Conservation (phyloP, 2,329 filamentous ascomycete genomes). For the Boeremia exigua region DNA sequence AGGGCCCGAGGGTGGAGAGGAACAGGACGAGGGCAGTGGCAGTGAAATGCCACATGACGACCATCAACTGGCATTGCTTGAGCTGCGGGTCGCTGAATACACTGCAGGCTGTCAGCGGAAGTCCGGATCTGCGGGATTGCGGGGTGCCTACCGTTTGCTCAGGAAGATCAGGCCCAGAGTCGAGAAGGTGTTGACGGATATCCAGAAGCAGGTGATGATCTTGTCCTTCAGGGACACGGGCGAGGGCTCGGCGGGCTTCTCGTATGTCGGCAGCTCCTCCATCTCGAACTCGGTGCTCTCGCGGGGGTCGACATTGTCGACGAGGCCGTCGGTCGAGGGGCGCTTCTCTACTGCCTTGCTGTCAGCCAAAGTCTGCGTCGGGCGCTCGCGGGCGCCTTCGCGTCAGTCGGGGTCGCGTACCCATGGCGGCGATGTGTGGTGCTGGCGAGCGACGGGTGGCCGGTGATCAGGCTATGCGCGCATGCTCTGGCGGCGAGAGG, state of each 20-base stretch:
- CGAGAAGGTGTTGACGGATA: slow-evolving; percentile 52
- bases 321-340: slow-evolving; percentile 47
- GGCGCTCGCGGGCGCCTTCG: neutral
- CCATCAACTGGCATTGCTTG: slow-evolving; percentile 53
- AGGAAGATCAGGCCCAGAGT: slow-evolving; percentile 54
- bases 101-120: slow-evolving; percentile 40
- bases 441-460: slow-evolving; percentile 29
- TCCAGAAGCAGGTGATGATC: slow-evolving; percentile 49
- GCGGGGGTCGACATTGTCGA: slow-evolving; percentile 47
- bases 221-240: slow-evolving; percentile 45
- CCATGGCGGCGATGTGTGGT: slow-evolving; percentile 32
- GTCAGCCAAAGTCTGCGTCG: slow-evolving; percentile 19
- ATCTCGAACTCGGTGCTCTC: slow-evolving; percentile 38
- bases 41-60: slow-evolving; percentile 57
- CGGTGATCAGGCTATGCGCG: slow-evolving; percentile 28
- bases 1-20: slow-evolving; percentile 50
- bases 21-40: slow-evolving; percentile 54
- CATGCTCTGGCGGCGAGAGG: slow-evolving; percentile 30
- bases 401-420: slow-evolving; percentile 25
- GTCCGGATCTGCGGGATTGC: neutral
- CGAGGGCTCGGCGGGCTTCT: slow-evolving; percentile 36
- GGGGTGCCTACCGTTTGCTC: slow-evolving; percentile 51
- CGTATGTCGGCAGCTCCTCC: slow-evolving; percentile 44
- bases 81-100: slow-evolving; percentile 54
- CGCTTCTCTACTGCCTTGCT: slow-evolving; percentile 44